These are phyloP conservation scores for Alternaria solani DNA, from an alignment of 2,329 filamentous ascomycete species.

Conservation along the genomic window DNA sequence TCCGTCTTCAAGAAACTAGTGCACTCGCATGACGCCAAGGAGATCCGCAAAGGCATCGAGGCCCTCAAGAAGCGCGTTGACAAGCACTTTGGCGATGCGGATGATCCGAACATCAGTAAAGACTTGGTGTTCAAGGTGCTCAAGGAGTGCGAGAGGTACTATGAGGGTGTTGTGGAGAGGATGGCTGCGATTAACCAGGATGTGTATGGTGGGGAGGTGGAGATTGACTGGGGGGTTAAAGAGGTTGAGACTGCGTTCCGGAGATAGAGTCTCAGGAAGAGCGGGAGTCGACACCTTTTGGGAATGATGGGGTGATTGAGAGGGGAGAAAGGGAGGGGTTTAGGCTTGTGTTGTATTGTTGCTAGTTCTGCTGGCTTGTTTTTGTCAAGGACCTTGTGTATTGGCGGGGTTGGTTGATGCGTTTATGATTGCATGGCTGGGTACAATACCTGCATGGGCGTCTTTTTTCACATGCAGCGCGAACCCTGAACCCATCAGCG, in stretches of 20 bases:
- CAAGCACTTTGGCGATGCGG: constrained; percentile 94
- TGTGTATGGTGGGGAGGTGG: constrained; percentile 57
- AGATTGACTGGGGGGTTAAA: constrained; percentile 49
- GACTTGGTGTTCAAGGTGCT: constrained; percentile 67
- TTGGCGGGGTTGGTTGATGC: neutral
- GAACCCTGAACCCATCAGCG: neutral
- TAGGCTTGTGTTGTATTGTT: neutral
- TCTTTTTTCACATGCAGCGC: neutral
- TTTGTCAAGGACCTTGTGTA: constrained; percentile 10
- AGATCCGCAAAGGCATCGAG: constrained; percentile 89
- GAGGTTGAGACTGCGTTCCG: constrained; percentile 45
- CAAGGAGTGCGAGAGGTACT: constrained; percentile 66
- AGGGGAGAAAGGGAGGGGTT: neutral
- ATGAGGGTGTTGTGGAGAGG: constrained; percentile 63
- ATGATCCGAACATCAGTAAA: constrained; percentile 72
- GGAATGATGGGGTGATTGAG: constrained; percentile 3
- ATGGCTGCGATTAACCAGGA: constrained; percentile 52
- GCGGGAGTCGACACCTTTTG: constrained; percentile 20
- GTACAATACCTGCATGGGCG: constrained; percentile 11
- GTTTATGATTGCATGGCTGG: constrained; percentile 1
- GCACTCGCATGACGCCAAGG: constrained; percentile 79
- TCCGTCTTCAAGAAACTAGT: constrained; percentile 86
- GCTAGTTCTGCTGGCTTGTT: neutral
- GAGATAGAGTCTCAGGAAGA: constrained; percentile 31
- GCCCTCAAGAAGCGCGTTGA: constrained; percentile 89